A percentile compares a stretch with the other conserved stretches of the same genome.
Conservation (phyloP, 2,329 filamentous ascomycete genomes). For the Aureobasidium melanogenum region DNA sequence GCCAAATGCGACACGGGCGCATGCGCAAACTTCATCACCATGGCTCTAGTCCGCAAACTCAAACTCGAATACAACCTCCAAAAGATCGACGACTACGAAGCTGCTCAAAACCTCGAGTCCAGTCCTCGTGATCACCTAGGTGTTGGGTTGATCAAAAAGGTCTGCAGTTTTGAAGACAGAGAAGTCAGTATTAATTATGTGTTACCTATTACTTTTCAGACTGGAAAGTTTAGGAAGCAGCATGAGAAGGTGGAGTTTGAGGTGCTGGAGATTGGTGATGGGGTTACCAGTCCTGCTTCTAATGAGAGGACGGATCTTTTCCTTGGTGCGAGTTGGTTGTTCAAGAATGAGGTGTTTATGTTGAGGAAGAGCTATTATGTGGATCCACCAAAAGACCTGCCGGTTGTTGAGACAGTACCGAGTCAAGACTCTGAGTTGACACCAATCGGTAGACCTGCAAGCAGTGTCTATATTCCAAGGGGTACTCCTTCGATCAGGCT, state of each 20-base stretch:
- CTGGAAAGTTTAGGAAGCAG: slow-evolving; percentile 50
- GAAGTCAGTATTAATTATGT: slow-evolving; percentile 3
- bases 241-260: slow-evolving; percentile 55
- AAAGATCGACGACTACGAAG: not conserved
- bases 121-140: slow-evolving; percentile 3
- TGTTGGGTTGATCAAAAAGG: slow-evolving; percentile 1
- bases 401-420: not conserved
- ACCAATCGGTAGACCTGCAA: not conserved
- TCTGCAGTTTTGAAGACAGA: slow-evolving; percentile 2
- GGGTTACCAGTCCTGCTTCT: not conserved
- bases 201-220: not conserved
- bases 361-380: slow-evolving; percentile 10
- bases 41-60: slow-evolving; percentile 4
- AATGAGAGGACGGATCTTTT: slow-evolving; percentile 8
- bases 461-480: not conserved
- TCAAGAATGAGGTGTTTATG: slow-evolving; percentile 9
- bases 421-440: not conserved
- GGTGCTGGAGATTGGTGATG: slow-evolving; percentile 9
- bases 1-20: slow-evolving; percentile 20
- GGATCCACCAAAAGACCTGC: slow-evolving; percentile 4
- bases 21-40: slow-evolving; percentile 17
- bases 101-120: not conserved
- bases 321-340: slow-evolving; percentile 8
- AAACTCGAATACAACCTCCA: slow-evolving; percentile 1
- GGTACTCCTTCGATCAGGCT: not conserved